Base-by-base conservation (phyloP, 495 filamentous ascomycete species). In the Hypoxylon perforatum region DNA sequence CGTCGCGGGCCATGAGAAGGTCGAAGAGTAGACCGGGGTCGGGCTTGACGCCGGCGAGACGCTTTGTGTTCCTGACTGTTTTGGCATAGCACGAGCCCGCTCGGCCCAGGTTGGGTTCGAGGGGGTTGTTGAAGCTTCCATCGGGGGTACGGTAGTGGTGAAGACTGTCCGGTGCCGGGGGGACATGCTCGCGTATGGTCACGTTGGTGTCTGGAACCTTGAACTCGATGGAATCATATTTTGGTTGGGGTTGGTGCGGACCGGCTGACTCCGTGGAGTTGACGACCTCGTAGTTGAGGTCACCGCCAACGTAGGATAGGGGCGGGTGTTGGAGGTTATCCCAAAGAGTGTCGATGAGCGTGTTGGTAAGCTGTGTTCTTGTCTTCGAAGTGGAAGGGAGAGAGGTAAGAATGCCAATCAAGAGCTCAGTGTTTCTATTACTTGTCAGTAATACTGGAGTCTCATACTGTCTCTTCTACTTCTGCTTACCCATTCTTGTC, bases 21-120 rank as follows among this genome's bases (percentile, higher is more conserved):
- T 94, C 92, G 61, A 95, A 96, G 7, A 96, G 76, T 1, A 86
- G 78, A 28, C 86, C 87, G 0, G 92, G 84, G 67, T 94, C 91
- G 4, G 92, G 92, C 71, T 87, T 85, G 63, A 89, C 77, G 0
- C 81, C 86, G 39, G 78, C 75, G 15, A 89, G 87, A 1, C 59
- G 63, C 55, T 73, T 76, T 14, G 33, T 53, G 38, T 42, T 62
- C 54, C 84, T 81, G 11, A 90, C 88, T 49, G 86, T 87, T 69
- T 90, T 84, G 41, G 92, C 90, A 65, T 96, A 94, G 8, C 89
- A 82, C 30, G 74, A 69, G 7, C 82, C 80, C 4, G 83, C 78
- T 28, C 67, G 66, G 21, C 92, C 92, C 50, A 94, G 74, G 21
- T 86, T 76, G 18, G 91, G 92, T 63, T 83, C 77, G 48, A 87